A percentile compares a stretch with the other conserved stretches of the same genome.
Evolutionary conservation across 1,284 basidiomycete genomes (phyloP).

Genomic region (Xerocomus nothofagi): DNA sequence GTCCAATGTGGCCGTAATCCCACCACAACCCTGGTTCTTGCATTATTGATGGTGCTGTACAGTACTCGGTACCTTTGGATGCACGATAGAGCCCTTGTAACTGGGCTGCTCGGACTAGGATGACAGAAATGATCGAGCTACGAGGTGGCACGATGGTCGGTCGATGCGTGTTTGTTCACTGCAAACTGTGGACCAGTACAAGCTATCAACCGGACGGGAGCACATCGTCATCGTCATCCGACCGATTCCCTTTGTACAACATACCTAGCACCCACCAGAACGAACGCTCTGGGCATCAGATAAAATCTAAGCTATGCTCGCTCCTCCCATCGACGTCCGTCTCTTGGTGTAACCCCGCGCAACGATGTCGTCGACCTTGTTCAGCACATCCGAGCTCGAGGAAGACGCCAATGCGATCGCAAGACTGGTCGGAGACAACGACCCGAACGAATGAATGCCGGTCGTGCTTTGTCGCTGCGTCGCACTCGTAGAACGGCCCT

Average conservation of each 20-base stretch:
- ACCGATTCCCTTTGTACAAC: background rate
- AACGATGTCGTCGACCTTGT: slow-evolving; percentile 29
- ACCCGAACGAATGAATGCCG: slow-evolving; percentile 15
- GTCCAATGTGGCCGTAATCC: slow-evolving; percentile 33
- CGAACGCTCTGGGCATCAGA: background rate
- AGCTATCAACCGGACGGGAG: slow-evolving; percentile 10
- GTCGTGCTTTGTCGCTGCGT: slow-evolving; percentile 7
- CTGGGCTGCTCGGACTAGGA: too few species aligned
- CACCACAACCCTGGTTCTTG: background rate
- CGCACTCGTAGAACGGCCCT: slow-evolving; percentile 7
- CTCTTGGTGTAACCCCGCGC: slow-evolving; percentile 19
- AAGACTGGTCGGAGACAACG: slow-evolving; percentile 29
- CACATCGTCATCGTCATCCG: background rate
- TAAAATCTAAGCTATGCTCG: background rate
- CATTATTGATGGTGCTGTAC: background rate
- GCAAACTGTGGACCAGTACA: background rate
- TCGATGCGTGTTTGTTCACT: too few species aligned
- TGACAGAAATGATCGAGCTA: too few species aligned
- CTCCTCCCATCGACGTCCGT: slow-evolving; percentile 7
- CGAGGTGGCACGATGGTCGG: too few species aligned
- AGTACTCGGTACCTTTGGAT: too few species aligned
- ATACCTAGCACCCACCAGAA: background rate
- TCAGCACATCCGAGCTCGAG: slow-evolving; percentile 24
- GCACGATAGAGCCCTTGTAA: too few species aligned
- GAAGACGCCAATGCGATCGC: slow-evolving; percentile 25